These are phyloP conservation scores for Acacia confusa DNA, from an alignment of 306 rosid species.

Conservation along the genomic window DNA sequence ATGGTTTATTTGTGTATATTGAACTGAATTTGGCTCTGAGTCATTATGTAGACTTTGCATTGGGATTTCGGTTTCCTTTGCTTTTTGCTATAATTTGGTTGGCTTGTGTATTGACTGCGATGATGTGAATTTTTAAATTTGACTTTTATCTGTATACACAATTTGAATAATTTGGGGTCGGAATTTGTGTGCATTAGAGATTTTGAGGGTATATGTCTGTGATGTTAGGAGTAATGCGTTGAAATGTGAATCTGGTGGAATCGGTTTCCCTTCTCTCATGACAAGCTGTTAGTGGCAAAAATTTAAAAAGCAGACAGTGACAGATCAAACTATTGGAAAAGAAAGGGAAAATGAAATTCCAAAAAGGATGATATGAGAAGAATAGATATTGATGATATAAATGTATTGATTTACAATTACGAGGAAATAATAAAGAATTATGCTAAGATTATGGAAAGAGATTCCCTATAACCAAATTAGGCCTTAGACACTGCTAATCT, in stretches of 20 bases:
- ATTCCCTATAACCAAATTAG: no score
- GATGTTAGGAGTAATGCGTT: not conserved
- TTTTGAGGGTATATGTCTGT: not conserved
- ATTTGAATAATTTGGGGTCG: not conserved
- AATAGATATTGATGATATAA: no score
- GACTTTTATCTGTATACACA: not conserved
- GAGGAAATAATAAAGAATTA: no score
- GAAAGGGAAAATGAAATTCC: no score
- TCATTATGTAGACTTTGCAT: conserved; percentile 9
- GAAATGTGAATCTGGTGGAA: not conserved
- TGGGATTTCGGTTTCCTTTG: not conserved
- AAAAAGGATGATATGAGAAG: no score
- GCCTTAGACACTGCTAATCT: not conserved
- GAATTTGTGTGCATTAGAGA: not conserved
- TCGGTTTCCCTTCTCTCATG: not conserved
- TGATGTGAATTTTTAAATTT: not conserved
- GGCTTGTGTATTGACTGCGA: not conserved
- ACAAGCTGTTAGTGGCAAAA: no score
- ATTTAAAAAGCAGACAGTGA: no score
- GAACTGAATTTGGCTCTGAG: conserved; percentile 18
- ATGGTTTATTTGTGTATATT: conserved; percentile 44
- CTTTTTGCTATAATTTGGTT: not conserved
- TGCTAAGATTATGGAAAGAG: no score
- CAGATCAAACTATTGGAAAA: no score
- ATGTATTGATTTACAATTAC: no score